Evolutionary conservation across 2,329 filamentous ascomycete genomes (phyloP).

Genomic region (Ilyonectria mors-panacis): DNA sequence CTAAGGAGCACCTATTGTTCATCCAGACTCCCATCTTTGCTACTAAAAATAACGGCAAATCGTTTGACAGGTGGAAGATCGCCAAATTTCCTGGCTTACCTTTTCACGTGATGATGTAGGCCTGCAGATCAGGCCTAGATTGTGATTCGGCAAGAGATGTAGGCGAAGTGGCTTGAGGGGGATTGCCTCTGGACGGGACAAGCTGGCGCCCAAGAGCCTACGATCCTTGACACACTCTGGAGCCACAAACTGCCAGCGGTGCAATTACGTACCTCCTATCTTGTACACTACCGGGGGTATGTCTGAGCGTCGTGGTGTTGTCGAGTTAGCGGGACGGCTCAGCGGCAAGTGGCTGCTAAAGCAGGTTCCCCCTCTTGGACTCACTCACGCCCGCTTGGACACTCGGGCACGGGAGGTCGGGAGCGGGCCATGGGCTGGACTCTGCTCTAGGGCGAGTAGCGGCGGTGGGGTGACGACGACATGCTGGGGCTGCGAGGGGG

Average conservation of each 20-base stretch:
- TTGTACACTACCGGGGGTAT: slow-evolving; percentile 4
- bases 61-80: neutral
- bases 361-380: slow-evolving; percentile 15
- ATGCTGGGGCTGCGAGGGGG: slow-evolving; percentile 8
- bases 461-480: slow-evolving; percentile 6
- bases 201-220: neutral
- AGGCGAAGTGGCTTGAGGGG: slow-evolving; percentile 3
- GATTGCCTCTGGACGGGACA: neutral
- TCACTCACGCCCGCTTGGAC: slow-evolving; percentile 18
- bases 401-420: slow-evolving; percentile 3
- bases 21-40: neutral
- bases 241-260: slow-evolving; percentile 3
- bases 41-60: neutral
- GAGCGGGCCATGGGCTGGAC: neutral
- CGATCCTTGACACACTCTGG: slow-evolving; percentile 8
- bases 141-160: slow-evolving; percentile 6
- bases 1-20: neutral
- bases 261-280: slow-evolving; percentile 22
- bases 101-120: slow-evolving; percentile 24
- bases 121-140: slow-evolving; percentile 24
- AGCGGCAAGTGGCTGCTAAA: slow-evolving; percentile 4
- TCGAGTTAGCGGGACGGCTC: slow-evolving; percentile 20
- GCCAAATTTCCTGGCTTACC: neutral
- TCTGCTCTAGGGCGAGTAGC: neutral
- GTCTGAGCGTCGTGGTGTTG: slow-evolving; percentile 19